These are phyloP conservation scores for Coniochaeta sp. DNA, from an alignment of 2,329 filamentous ascomycete species.

Conservation along the genomic window DNA sequence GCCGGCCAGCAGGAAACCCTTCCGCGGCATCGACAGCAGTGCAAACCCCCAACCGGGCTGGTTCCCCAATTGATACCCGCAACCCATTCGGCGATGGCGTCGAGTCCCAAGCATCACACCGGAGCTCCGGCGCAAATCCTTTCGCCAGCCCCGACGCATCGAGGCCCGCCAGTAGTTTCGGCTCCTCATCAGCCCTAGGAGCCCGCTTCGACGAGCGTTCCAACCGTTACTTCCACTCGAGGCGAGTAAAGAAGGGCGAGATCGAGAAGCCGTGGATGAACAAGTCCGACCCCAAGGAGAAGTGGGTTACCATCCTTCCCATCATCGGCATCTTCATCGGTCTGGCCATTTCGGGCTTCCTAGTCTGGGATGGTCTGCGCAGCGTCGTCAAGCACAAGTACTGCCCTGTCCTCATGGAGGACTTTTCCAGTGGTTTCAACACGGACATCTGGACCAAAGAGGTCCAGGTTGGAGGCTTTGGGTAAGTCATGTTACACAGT, in stretches of 20 bases:
- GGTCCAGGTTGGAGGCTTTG: conserved; percentile 67
- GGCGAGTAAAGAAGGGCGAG: conserved; percentile 64
- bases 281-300: conserved; percentile 71
- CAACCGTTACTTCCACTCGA: conserved; percentile 64
- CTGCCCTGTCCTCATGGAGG: conserved; percentile 60
- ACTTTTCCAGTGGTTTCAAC: conserved; percentile 54
- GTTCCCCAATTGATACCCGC: conserved; percentile 33
- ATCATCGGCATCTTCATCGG: conserved; percentile 65
- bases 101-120: conserved; percentile 28
- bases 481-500: too few species aligned
- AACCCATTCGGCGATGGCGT: conserved; percentile 33
- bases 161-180: conserved; percentile 40
- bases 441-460: conserved; percentile 65
- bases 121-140: conserved; percentile 29
- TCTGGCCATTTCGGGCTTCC: conserved; percentile 58
- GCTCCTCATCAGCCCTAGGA: conserved; percentile 32
- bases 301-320: conserved; percentile 79
- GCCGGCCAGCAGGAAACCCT: conserved; percentile 20
- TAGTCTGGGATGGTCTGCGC: conserved; percentile 68
- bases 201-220: conserved; percentile 28
- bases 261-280: conserved; percentile 71
- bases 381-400: conserved; percentile 71
- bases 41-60: conserved; percentile 31
- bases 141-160: conserved; percentile 39
- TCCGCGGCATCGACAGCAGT: conserved; percentile 30